phyloP scores from a whole-genome alignment of 768 basidiomycete genomes.

The Termitomyces sp. region DNA sequence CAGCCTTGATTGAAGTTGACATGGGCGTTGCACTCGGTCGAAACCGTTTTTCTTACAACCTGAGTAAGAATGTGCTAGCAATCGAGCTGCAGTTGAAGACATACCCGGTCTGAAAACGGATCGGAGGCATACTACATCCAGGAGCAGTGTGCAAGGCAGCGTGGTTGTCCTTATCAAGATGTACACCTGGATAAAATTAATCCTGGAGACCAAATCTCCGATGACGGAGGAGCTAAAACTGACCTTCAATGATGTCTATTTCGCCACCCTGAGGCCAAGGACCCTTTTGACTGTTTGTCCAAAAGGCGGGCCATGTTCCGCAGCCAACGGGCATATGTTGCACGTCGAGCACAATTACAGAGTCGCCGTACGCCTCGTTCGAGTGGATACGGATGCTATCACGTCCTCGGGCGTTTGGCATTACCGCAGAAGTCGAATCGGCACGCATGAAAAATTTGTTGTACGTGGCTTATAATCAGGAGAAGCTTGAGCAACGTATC shows the following conservation, averaged over 20 bases:
- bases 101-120: conserved; percentile 44
- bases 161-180: conserved; percentile 38
- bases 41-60: conserved; percentile 28
- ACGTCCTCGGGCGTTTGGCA: conserved; percentile 38
- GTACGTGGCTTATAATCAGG: conserved; percentile 23
- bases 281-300: conserved; percentile 45
- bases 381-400: conserved; percentile 54
- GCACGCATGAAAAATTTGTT: conserved; percentile 54
- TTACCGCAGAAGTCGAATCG: conserved; percentile 36
- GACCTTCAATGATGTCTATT: conserved; percentile 59
- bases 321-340: conserved; percentile 59
- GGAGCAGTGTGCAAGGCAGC: conserved; percentile 52
- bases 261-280: conserved; percentile 63
- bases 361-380: conserved; percentile 36
- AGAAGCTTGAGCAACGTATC: neutral
- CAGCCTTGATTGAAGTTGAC: conserved; percentile 60
- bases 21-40: conserved; percentile 43
- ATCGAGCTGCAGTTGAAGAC: conserved; percentile 7
- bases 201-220: neutral
- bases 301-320: conserved; percentile 61
- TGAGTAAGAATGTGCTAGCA: neutral
- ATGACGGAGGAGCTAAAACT: neutral
- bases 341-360: conserved; percentile 46
- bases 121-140: conserved; percentile 38
- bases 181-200: conserved; percentile 35